Conservation (phyloP, 108 stramenopile genomes). For the Skeletonema tropicum region DNA sequence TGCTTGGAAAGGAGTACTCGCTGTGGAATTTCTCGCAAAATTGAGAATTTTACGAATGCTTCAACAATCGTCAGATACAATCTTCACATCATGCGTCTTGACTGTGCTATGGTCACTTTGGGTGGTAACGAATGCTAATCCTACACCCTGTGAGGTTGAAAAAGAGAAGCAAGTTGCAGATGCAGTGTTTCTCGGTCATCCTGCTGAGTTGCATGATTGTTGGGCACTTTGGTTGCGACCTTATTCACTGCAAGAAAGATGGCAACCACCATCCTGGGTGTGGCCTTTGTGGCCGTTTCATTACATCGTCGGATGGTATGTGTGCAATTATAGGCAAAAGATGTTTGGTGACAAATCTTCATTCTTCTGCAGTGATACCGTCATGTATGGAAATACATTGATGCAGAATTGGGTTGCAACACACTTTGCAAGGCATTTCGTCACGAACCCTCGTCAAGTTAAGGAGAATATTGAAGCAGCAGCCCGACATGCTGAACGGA, state of each 20-base stretch:
- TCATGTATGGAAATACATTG: slow-evolving; percentile 25
- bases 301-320: slow-evolving; percentile 51
- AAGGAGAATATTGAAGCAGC: slow-evolving; percentile 54
- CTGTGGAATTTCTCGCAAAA: slow-evolving; percentile 30
- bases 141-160: slow-evolving; percentile 38
- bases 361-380: slow-evolving; percentile 59
- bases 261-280: slow-evolving; percentile 49
- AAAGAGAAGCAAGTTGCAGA: slow-evolving; percentile 22
- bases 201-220: slow-evolving; percentile 48
- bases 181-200: slow-evolving; percentile 50
- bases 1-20: slow-evolving; percentile 4
- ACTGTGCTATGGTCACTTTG: slow-evolving; percentile 34
- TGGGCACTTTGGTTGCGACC: slow-evolving; percentile 66
- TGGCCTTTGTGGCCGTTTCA: slow-evolving; percentile 54
- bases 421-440: slow-evolving; percentile 61
- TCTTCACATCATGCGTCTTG: slow-evolving; percentile 17
- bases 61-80: slow-evolving; percentile 1
- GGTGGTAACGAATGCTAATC: slow-evolving; percentile 27
- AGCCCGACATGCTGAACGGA: slow-evolving; percentile 56
- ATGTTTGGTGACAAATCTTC: slow-evolving; percentile 50
- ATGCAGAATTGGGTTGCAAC: slow-evolving; percentile 59
- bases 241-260: slow-evolving; percentile 50
- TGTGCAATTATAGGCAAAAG: slow-evolving; percentile 51
- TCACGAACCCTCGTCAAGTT: slow-evolving; percentile 40
- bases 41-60: slow-evolving; percentile 14